phyloP scores from a whole-genome alignment of 495 filamentous ascomycete species.

The Viridothelium virens region DNA sequence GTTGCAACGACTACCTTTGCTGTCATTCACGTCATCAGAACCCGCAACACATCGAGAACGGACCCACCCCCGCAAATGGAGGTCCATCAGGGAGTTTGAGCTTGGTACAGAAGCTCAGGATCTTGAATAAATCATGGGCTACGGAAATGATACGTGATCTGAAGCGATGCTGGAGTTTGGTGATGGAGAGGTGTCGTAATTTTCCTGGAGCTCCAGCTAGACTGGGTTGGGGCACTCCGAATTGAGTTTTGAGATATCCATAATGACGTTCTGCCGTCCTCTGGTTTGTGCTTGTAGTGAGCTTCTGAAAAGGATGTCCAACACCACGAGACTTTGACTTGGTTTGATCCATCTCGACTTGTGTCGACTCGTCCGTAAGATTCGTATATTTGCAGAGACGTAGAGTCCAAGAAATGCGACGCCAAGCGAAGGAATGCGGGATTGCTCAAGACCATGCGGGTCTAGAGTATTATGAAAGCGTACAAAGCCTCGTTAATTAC shows the following conservation, averaged over 20 bases:
- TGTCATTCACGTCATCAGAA: constrained; percentile 32
- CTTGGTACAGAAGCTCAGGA: neutral
- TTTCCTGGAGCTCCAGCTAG: constrained; percentile 5
- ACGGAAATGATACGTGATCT: neutral
- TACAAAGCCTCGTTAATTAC: no score
- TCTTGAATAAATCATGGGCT: neutral
- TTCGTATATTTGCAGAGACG: neutral
- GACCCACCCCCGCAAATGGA: constrained; percentile 31
- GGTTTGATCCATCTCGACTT: neutral
- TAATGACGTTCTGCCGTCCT: neutral
- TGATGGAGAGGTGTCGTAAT: neutral
- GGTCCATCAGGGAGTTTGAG: constrained; percentile 33
- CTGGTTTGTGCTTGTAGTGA: neutral
- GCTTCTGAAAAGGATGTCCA: no score
- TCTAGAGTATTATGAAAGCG: neutral
- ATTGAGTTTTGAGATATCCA: neutral
- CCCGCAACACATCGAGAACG: constrained; percentile 18
- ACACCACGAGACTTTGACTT: neutral
- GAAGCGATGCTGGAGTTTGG: neutral
- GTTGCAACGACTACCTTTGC: constrained; percentile 42
- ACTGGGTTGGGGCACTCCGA: neutral
- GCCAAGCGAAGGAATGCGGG: no score
- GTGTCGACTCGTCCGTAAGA: neutral
- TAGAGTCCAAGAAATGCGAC: neutral
- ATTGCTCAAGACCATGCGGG: neutral